Base-by-base conservation (phyloP, 1,284 basidiomycete genomes). In the Apiotrichum porosum region DNA sequence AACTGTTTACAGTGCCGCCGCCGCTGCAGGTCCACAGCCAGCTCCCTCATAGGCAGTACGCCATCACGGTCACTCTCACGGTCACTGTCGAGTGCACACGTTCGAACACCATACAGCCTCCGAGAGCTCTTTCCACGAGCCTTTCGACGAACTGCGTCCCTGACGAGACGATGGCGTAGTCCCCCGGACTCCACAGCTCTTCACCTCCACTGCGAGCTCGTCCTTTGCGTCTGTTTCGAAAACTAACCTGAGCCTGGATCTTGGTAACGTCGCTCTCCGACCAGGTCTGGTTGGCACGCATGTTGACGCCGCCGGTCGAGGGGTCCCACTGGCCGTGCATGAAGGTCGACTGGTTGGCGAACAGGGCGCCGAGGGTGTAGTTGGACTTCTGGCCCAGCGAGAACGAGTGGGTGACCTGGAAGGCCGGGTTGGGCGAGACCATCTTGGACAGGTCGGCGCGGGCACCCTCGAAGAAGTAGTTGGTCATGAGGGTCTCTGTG, bases 391-490 rank as follows among this genome's bases (percentile, higher is more conserved):
- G 81, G 34, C 71, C 72, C 43, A 74, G 67, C 47, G 85, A 80
- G 76, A 99, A 97, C 34, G 91, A 89, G 74, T 99, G 95, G 51
- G 92, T 93, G 66, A 97, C 87, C 78, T 97, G 93, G 83, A 98
- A 99, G 47, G 89, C 84, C 26, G 95, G 95, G 74, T 84, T 91
- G 71, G 88, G 81, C 47, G 90, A 95, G 60, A 98, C 79, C 59
- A 83, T 86, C 78, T 98, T 99, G 52, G 90, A 87, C 61, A 98
- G 79, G 77, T 99, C 95, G 42, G 95, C 95, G 62, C 93, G 81
- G 18, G 79, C 94, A 57, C 95, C 95, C 78, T 99, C 95, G 73
- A 97, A 98, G 69, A 93, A 83, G 76, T 86, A 94, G 79, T 97
- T 97, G 54, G 84, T 86, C 54, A 97, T 76, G 70, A 91, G 90